These are phyloP conservation scores for Chlamydomonas sp. DNA, from an alignment of 139 green algal species.

Conservation along the genomic window DNA sequence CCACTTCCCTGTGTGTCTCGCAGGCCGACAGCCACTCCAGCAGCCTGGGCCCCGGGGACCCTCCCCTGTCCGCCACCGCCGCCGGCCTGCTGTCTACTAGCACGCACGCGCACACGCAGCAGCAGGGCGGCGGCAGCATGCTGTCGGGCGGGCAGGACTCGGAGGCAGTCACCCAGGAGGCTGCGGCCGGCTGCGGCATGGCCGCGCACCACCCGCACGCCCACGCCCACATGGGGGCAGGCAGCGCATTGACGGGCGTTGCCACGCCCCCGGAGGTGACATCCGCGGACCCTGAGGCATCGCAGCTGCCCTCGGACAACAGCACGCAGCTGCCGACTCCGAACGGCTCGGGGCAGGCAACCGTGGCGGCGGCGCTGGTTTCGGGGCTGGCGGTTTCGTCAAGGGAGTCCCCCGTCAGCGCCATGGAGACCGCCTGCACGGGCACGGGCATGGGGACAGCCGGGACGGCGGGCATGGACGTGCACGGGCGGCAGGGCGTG, in stretches of 20 bases:
- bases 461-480: not conserved
- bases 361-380: slow-evolving; percentile 16
- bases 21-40: slow-evolving; percentile 31
- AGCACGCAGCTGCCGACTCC: not conserved
- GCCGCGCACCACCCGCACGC: not conserved
- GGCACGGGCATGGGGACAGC: not conserved
- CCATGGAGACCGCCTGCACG: not conserved
- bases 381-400: slow-evolving; percentile 34
- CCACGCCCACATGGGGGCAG: no score
- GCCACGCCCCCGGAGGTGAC: slow-evolving; percentile 16
- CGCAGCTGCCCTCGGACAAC: not conserved
- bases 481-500: no score
- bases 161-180: slow-evolving; percentile 15
- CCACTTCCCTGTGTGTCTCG: no score
- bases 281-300: slow-evolving; percentile 1
- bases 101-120: no score
- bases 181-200: not conserved
- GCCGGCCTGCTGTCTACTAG: no score
- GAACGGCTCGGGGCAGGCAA: not conserved
- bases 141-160: slow-evolving; percentile 23
- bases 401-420: not conserved
- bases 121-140: no score
- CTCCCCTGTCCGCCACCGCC: not conserved
- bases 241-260: not conserved
- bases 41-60: not conserved